A percentile compares a stretch with the other conserved stretches of the same genome.
phyloP scores from a whole-genome alignment of 768 basidiomycete genomes.

The Suillus tomentosus region DNA sequence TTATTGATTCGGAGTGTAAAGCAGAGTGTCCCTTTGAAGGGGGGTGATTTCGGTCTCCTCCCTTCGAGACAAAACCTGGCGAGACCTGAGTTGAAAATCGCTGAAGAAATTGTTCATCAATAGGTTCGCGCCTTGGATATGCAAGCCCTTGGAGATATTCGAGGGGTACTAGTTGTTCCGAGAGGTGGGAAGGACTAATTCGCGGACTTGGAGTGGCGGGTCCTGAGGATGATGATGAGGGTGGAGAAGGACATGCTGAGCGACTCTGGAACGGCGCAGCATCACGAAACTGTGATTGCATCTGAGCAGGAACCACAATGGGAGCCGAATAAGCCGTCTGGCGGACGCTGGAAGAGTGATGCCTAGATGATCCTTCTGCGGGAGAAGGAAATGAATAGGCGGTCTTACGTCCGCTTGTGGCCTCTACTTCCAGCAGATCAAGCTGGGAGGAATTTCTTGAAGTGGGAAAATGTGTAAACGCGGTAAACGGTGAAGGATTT shows the following conservation, averaged over 20 bases:
- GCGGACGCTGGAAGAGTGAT: constrained; percentile 24
- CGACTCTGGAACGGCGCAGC: constrained; percentile 23
- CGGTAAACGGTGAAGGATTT: constrained; percentile 18
- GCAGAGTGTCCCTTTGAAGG: constrained; percentile 12
- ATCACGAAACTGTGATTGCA: constrained; percentile 25
- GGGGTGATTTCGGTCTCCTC: constrained; percentile 16
- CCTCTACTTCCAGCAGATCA: constrained; percentile 24
- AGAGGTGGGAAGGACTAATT: constrained; percentile 22
- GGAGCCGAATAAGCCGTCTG: constrained; percentile 38
- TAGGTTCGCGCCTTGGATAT: constrained; percentile 60
- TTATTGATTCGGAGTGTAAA: not conserved
- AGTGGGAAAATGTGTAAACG: constrained; percentile 35
- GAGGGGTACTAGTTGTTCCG: constrained; percentile 57
- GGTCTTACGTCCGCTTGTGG: constrained; percentile 24
- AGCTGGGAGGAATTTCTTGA: constrained; percentile 30
- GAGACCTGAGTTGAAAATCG: constrained; percentile 46
- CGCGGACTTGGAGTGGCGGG: constrained; percentile 40
- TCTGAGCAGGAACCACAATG: constrained; percentile 21
- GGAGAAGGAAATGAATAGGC: constrained; percentile 35
- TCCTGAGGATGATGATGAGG: constrained; percentile 40
- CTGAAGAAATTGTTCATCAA: constrained; percentile 64
- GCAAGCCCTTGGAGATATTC: constrained; percentile 58
- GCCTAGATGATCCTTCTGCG: constrained; percentile 14
- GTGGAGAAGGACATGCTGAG: constrained; percentile 32
- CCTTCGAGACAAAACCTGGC: constrained; percentile 21